Evolutionary conservation across 352 stramenopile species (phyloP).

Genomic region (Globisporangium recalcitrans): DNA sequence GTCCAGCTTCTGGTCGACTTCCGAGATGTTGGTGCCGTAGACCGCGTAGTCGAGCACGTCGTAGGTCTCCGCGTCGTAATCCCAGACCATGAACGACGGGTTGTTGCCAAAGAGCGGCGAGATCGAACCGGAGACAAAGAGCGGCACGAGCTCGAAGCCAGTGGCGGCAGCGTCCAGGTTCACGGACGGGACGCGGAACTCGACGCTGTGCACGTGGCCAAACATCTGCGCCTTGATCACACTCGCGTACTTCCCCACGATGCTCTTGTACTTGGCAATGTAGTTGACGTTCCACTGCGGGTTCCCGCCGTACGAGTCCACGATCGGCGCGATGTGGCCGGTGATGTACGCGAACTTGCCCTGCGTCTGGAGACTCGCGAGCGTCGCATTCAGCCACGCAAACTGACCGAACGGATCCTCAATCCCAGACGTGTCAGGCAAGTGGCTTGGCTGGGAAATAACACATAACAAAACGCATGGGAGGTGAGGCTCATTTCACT

Average conservation of each 20-base stretch:
- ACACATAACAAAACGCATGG: not conserved
- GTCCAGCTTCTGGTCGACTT: constrained; percentile 25
- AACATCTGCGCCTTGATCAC: constrained; percentile 87
- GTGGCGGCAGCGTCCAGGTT: constrained; percentile 10
- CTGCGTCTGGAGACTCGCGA: constrained; percentile 37
- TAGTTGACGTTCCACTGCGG: constrained; percentile 87
- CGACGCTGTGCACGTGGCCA: constrained; percentile 89
- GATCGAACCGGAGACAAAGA: constrained; percentile 80
- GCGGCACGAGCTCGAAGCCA: constrained; percentile 40
- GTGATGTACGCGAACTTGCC: constrained; percentile 78
- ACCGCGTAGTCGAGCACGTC: constrained; percentile 71
- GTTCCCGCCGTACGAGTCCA: constrained; percentile 79
- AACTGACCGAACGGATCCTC: constrained; percentile 90
- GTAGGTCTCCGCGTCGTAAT: constrained; percentile 58
- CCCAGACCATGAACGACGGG: constrained; percentile 88
- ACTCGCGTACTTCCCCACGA: constrained; percentile 52
- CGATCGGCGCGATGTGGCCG: constrained; percentile 88
- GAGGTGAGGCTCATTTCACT: not conserved
- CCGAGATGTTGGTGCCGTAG: constrained; percentile 70
- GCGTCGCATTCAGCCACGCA: constrained; percentile 75
- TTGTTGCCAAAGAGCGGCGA: constrained; percentile 90
- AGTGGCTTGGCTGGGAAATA: constrained; percentile 49
- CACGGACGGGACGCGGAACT: constrained; percentile 71
- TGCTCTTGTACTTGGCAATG: constrained; percentile 71
- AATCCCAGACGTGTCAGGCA: constrained; percentile 55